A percentile compares a stretch with the other conserved stretches of the same genome.
Conservation (phyloP, 176 grass and related monocot species). For the Alloteropsis semialata region DNA sequence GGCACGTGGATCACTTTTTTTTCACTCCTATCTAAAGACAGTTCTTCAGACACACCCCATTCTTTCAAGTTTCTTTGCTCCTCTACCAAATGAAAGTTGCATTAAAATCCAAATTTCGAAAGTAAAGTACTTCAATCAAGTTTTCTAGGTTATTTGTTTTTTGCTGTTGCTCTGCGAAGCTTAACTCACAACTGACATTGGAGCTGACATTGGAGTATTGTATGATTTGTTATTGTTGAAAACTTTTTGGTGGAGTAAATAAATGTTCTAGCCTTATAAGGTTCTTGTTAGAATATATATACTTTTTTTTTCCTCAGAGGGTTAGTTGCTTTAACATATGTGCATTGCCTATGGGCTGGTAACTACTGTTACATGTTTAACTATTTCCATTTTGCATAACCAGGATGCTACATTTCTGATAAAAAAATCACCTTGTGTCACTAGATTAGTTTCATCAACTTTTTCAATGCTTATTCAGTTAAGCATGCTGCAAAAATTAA, state of each 20-base stretch:
- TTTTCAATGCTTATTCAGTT: neutral
- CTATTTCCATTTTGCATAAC: neutral
- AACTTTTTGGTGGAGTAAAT: neutral
- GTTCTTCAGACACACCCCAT: neutral
- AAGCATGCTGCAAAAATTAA: neutral
- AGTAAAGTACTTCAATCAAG: constrained; percentile 10
- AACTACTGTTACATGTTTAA: neutral
- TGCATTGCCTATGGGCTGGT: neutral
- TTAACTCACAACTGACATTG: neutral
- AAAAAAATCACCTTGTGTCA: neutral
- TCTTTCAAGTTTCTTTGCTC: neutral
- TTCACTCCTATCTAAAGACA: neutral
- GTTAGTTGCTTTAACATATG: neutral
- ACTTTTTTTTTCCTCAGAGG: neutral
- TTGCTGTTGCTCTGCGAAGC: neutral
- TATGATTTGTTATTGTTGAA: neutral
- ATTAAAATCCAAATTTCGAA: neutral
- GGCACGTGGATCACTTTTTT: neutral
- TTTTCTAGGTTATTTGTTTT: neutral
- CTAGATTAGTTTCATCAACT: neutral
- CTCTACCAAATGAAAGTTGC: neutral
- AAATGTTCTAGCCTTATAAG: neutral
- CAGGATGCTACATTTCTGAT: neutral
- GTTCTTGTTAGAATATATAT: neutral
- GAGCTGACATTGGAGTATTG: neutral